Evolutionary conservation across 768 basidiomycete genomes (phyloP), one percentile per base, ranked within the genome.

Genomic region (Termitomyces sp.): DNA sequence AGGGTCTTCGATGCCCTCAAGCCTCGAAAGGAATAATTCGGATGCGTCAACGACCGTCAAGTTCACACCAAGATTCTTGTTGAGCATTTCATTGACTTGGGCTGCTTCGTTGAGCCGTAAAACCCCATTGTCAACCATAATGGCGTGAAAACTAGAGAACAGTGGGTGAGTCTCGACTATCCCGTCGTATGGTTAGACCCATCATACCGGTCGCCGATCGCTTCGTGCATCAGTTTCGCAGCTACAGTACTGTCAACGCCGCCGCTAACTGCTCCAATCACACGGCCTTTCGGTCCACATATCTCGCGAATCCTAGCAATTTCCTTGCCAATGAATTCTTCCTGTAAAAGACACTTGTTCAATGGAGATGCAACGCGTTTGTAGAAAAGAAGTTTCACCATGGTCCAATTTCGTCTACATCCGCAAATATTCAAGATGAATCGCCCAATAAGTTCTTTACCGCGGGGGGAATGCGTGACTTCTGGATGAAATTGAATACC

Each of bases 401-500:
- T 98, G 11, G 92, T 97, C 97, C 97, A 99, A 63, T 87, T 85
- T 15, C 78, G 70, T 57, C 72, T 76, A 71, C 94, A 95, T 47
- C 81, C 79, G 67, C 97, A 98, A 55, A 98, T 89, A 60, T 84
- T 80, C 43, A 87, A 71, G 40, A 97, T 83, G 66, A 98, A 99
- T 26, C 83, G 81, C 23, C 84, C 83, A 57, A 99, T 90, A 55
- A 99, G 83, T 67, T 92, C 92, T 67, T 86, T 93, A 14, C 96
- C 97, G 54, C 82, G 85, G 8, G 84, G 86, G 26, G 91, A 91
- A 68, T 99, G 96, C 0, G 97, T 98, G 26, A 99, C 97, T 73
- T 99, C 97, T 0, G 96, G 94, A 68, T 99, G 97, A 77, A 98
- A 99, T 66, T 99, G 97, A 42, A 99, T 97, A 31, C 96, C 97